These are phyloP conservation scores for Xylariaceae sp. DNA, from an alignment of 2,329 filamentous ascomycete species.

Conservation along the genomic window DNA sequence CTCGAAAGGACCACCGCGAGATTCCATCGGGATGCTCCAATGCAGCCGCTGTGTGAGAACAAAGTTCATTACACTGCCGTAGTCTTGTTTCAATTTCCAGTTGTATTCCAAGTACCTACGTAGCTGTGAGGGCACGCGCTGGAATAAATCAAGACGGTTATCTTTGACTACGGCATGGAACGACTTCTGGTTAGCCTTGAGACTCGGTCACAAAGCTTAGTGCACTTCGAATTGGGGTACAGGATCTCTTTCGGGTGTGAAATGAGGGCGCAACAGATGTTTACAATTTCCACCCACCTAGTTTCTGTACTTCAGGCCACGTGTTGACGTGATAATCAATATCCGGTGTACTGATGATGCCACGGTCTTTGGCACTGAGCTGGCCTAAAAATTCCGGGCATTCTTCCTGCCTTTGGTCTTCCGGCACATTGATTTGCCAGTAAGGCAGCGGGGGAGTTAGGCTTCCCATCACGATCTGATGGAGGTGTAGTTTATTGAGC, in stretches of 20 bases:
- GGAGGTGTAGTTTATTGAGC: no score
- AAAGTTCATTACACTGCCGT: conserved; percentile 78
- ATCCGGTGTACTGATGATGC: conserved; percentile 70
- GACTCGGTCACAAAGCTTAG: no score
- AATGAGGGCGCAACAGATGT: no score
- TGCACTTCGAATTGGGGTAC: no score
- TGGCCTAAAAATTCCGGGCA: conserved; percentile 71
- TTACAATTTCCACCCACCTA: conserved; percentile 31
- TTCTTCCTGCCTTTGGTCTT: conserved; percentile 55
- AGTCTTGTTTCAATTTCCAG: conserved; percentile 57
- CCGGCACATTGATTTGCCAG: conserved; percentile 80
- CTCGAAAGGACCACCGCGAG: conserved; percentile 41
- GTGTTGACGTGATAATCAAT: conserved; percentile 57
- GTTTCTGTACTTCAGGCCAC: conserved; percentile 67
- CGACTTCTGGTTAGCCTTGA: no score
- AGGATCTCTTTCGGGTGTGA: no score
- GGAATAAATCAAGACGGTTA: conserved; percentile 74
- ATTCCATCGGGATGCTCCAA: conserved; percentile 56
- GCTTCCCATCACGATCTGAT: conserved; percentile 35
- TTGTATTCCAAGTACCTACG: conserved; percentile 74
- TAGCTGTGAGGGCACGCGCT: conserved; percentile 72
- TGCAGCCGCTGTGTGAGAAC: conserved; percentile 66
- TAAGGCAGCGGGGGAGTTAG: conserved; percentile 50
- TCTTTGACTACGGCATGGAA: conserved; percentile 37
- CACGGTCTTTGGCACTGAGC: conserved; percentile 64